Conservation (phyloP, 768 basidiomycete species). For the Lentinula sp. region DNA sequence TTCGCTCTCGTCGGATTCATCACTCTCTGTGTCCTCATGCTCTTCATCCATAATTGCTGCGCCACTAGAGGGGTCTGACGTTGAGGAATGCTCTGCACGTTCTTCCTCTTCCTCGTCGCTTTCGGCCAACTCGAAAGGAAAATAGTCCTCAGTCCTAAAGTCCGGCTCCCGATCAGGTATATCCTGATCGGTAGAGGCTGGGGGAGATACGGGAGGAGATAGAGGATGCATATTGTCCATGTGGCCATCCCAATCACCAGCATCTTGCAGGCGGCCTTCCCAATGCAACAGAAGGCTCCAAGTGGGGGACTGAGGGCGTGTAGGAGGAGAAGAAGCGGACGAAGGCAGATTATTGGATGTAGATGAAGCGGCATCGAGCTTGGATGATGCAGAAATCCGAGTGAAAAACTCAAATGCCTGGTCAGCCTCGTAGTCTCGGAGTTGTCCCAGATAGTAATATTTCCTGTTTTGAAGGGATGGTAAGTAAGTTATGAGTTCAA, state of each 20-base stretch:
- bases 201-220: neutral
- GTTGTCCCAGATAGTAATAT: neutral
- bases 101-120: slow-evolving; percentile 7
- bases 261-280: neutral
- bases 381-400: neutral
- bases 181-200: neutral
- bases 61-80: neutral
- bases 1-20: slow-evolving; percentile 4
- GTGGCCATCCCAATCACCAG: slow-evolving; percentile 4
- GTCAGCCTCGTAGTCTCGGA: neutral
- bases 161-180: neutral
- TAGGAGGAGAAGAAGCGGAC: neutral
- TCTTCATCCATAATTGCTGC: neutral
- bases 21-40: slow-evolving; percentile 5
- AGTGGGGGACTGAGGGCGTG: slow-evolving; percentile 2
- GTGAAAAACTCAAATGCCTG: neutral
- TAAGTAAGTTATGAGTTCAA: neutral
- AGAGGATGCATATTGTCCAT: slow-evolving; percentile 3
- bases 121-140: slow-evolving; percentile 1
- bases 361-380: neutral
- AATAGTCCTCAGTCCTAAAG: slow-evolving; percentile 2
- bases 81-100: neutral
- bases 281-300: neutral
- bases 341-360: neutral
- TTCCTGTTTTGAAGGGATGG: neutral